Percentiles rank a stretch among this genome's conserved stretches.
phyloP scores from a whole-genome alignment of 495 filamentous ascomycete species.

The Penicillium silybi region DNA sequence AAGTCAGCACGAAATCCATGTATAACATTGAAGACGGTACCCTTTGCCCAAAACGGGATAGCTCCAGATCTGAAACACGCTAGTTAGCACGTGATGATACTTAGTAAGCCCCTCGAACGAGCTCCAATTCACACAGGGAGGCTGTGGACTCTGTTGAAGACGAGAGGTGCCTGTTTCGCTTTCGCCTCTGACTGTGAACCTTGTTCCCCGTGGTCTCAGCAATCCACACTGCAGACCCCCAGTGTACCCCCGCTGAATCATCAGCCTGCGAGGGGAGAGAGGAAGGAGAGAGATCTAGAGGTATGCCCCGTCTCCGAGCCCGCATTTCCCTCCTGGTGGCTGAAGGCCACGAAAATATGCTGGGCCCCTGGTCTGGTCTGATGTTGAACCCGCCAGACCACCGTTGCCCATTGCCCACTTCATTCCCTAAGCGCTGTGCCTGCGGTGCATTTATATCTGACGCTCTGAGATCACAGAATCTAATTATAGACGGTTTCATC shows the following conservation, averaged over 20 bases:
- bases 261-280: background rate
- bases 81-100: slow-evolving; percentile 23
- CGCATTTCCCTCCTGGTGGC: slow-evolving; percentile 4
- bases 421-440: slow-evolving; percentile 21
- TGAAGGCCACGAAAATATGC: slow-evolving; percentile 1
- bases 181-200: background rate
- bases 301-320: slow-evolving; percentile 13
- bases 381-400: background rate
- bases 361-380: background rate
- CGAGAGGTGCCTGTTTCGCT: background rate
- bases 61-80: slow-evolving; percentile 35
- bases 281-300: background rate
- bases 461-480: slow-evolving; percentile 27
- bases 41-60: slow-evolving; percentile 12
- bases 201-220: background rate
- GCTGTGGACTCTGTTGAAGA: background rate
- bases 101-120: slow-evolving; percentile 14
- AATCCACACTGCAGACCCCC: background rate
- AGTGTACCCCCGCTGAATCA: slow-evolving; percentile 6
- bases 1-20: background rate
- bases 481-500: slow-evolving; percentile 20
- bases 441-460: slow-evolving; percentile 26
- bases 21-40: background rate
- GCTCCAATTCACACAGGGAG: slow-evolving; percentile 21
- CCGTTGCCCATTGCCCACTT: background rate